Evolutionary conservation across 768 basidiomycete genomes (phyloP).

Genomic region (Leccinum longicurvipes): DNA sequence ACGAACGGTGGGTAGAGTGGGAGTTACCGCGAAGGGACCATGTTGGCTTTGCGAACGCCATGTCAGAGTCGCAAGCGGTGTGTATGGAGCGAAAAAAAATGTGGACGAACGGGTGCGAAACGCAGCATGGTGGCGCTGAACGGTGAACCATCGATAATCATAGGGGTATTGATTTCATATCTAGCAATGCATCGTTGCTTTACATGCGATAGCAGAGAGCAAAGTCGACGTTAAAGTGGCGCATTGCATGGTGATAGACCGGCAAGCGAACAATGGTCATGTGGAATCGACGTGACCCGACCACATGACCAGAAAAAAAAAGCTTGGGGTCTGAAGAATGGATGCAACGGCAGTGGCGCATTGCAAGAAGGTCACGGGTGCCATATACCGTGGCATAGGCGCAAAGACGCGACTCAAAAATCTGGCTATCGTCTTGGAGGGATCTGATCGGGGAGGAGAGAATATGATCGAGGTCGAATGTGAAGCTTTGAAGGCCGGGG

Average conservation of each 20-base stretch:
- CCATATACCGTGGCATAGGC: slow-evolving; percentile 8
- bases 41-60: slow-evolving; percentile 1
- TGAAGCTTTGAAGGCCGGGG: slow-evolving; percentile 8
- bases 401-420: not conserved
- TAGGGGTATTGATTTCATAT: slow-evolving; percentile 30
- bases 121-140: slow-evolving; percentile 2
- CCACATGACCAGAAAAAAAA: not conserved
- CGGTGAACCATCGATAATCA: slow-evolving; percentile 21
- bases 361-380: slow-evolving; percentile 11
- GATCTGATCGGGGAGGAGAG: slow-evolving; percentile 17
- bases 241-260: slow-evolving; percentile 21
- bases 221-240: slow-evolving; percentile 7
- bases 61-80: not conserved
- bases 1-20: slow-evolving; percentile 4
- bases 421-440: slow-evolving; percentile 3
- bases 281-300: slow-evolving; percentile 1
- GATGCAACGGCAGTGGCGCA: slow-evolving; percentile 8
- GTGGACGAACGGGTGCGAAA: slow-evolving; percentile 13
- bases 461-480: slow-evolving; percentile 1
- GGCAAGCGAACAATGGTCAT: too few relatives aligned
- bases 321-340: slow-evolving; percentile 12
- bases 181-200: slow-evolving; percentile 17
- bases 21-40: slow-evolving; percentile 6
- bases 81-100: slow-evolving; percentile 6
- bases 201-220: slow-evolving; percentile 14